A percentile compares a stretch with the other conserved stretches of the same genome.
These are phyloP conservation scores for Yarrowia sp. DNA, from an alignment of 805 yeast species.

Conservation along the genomic window DNA sequence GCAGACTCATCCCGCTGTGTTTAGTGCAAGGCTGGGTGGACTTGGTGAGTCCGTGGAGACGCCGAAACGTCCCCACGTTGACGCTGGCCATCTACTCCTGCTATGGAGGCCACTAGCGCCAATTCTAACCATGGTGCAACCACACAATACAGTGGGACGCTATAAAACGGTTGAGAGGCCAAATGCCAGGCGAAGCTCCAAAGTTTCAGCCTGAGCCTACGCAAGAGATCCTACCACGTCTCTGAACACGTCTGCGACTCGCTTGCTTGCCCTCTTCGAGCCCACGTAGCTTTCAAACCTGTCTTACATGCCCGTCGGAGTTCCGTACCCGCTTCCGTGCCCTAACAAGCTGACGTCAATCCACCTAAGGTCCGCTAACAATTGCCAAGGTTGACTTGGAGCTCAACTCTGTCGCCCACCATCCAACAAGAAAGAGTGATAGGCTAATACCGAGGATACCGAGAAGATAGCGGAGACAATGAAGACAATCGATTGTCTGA, in stretches of 20 bases:
- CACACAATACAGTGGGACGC: not conserved
- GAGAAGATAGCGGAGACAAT: not conserved
- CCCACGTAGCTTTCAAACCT: not conserved
- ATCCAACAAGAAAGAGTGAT: not conserved
- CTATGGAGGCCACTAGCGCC: not conserved
- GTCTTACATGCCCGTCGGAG: not conserved
- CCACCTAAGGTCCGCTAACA: not conserved
- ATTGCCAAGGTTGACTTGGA: not conserved
- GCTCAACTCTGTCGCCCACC: constrained; percentile 1
- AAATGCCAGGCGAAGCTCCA: not conserved
- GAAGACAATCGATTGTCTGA: not conserved
- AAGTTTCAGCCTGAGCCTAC: no score
- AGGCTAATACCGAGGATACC: not conserved
- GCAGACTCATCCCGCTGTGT: not conserved
- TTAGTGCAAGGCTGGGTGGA: not conserved
- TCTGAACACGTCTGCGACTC: no score
- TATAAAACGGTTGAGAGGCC: constrained; percentile 22
- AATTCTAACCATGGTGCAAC: not conserved
- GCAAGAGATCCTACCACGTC: not conserved
- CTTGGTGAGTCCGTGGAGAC: constrained; percentile 5
- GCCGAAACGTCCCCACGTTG: constrained; percentile 12
- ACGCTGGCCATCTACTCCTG: not conserved
- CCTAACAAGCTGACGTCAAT: constrained; percentile 1
- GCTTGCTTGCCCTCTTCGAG: not conserved
- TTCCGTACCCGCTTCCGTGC: not conserved